Conservation (phyloP, 148 eudicot genomes). For the Suaeda aralocaspica region DNA sequence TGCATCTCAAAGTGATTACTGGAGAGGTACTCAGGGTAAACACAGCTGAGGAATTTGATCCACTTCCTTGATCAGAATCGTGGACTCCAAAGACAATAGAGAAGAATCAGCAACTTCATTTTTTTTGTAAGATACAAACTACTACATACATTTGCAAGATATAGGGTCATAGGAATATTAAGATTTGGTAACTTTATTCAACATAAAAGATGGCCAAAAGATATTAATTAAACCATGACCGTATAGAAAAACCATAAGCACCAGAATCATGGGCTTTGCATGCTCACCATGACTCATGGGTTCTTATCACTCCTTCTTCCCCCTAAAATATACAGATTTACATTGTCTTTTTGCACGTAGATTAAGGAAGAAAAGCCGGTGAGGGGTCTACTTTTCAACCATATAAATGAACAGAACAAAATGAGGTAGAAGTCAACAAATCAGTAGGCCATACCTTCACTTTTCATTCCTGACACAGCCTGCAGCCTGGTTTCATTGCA, state of each 20-base stretch:
- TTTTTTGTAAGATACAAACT: neutral
- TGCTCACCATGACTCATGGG: neutral
- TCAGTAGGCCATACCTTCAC: slow-evolving; percentile 46
- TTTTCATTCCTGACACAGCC: slow-evolving; percentile 50
- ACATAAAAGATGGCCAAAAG: neutral
- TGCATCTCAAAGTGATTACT: slow-evolving; percentile 51
- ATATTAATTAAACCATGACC: neutral
- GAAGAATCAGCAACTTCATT: neutral
- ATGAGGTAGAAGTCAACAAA: neutral
- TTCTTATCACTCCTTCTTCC: neutral
- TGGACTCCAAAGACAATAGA: slow-evolving; percentile 22
- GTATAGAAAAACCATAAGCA: neutral
- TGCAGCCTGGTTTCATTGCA: slow-evolving; percentile 34
- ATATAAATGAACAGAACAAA: neutral
- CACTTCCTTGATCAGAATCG: slow-evolving; percentile 34
- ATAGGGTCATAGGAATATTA: slow-evolving; percentile 11
- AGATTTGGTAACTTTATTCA: neutral
- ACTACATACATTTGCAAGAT: neutral
- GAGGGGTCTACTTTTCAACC: neutral
- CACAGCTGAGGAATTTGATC: slow-evolving; percentile 49
- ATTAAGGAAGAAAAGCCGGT: neutral
- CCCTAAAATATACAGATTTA: neutral
- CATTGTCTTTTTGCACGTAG: neutral
- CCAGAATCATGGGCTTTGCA: neutral
- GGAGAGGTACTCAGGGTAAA: slow-evolving; percentile 62